Conservation (phyloP, 75 land plant species). For the Picea glauca region DNA sequence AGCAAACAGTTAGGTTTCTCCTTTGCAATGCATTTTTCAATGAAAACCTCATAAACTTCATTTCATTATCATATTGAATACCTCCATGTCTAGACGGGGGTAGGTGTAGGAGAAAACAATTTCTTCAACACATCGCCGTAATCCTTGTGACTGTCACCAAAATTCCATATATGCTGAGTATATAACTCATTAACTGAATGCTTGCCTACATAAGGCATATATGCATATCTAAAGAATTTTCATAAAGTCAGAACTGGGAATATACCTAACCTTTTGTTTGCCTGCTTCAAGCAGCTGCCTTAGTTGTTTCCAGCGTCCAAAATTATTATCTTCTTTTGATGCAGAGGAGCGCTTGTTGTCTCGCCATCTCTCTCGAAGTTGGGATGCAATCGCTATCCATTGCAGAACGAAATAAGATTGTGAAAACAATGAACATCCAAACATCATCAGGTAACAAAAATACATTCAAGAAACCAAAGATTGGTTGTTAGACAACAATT, state of each 20-base stretch:
- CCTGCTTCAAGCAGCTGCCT: constrained; percentile 71
- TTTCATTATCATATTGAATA: constrained; percentile 16
- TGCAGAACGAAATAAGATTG: neutral
- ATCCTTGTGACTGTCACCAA: constrained; percentile 48
- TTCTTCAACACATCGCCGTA: constrained; percentile 83
- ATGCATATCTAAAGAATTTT: constrained; percentile 1
- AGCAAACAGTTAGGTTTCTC: neutral
- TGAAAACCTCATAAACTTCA: neutral
- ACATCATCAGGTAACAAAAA: too few relatives aligned
- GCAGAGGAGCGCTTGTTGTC: constrained; percentile 41
- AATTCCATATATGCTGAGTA: neutral
- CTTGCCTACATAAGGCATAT: neutral
- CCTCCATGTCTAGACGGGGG: constrained; percentile 97
- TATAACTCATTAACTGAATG: neutral
- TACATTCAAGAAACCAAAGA: too few relatives aligned
- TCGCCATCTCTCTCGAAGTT: constrained; percentile 75
- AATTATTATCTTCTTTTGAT: constrained; percentile 59
- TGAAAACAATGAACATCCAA: too few relatives aligned
- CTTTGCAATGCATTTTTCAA: neutral
- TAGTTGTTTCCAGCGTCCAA: constrained; percentile 75
- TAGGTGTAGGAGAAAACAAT: constrained; percentile 89
- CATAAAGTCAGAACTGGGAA: too few relatives aligned
- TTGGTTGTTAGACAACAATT: too few relatives aligned
- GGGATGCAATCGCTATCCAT: constrained; percentile 54
- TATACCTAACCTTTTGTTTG: constrained; percentile 56